Evolutionary conservation across 768 basidiomycete genomes (phyloP).

Genomic region (Hydnomerulius pinastri): DNA sequence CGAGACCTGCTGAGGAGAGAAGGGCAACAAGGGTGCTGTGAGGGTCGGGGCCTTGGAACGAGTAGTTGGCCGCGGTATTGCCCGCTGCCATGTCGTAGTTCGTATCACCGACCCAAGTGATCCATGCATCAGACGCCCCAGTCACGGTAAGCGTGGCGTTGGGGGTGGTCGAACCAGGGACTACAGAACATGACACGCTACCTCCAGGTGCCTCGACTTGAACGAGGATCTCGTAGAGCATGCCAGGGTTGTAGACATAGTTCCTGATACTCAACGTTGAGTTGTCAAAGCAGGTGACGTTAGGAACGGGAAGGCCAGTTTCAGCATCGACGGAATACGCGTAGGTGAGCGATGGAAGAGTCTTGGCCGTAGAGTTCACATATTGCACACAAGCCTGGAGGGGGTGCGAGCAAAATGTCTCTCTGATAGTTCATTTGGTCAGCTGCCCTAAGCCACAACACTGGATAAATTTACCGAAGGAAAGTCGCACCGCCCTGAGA

Average conservation of each 20-base stretch:
- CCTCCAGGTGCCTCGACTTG: conserved; percentile 42
- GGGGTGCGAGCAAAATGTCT: conserved; percentile 71
- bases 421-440: conserved; percentile 28
- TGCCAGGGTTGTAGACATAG: conserved; percentile 51
- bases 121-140: conserved; percentile 54
- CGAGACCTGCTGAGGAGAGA: conserved; percentile 31
- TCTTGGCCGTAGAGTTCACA: conserved; percentile 35
- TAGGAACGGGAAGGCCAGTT: conserved; percentile 52
- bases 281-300: conserved; percentile 59
- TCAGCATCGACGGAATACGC: conserved; percentile 49
- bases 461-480: conserved; percentile 42
- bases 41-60: conserved; percentile 67
- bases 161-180: conserved; percentile 28
- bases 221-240: conserved; percentile 69
- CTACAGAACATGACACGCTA: conserved; percentile 33
- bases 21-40: conserved; percentile 45
- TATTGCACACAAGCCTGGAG: conserved; percentile 63
- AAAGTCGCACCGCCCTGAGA: conserved; percentile 49
- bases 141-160: conserved; percentile 53
- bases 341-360: conserved; percentile 45
- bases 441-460: not conserved
- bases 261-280: conserved; percentile 59
- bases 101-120: conserved; percentile 76
- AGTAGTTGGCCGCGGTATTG: conserved; percentile 51
- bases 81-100: conserved; percentile 68